Evolutionary conservation across 208 protist genomes (phyloP).

Genomic region (Herpetomonas tarakana): DNA sequence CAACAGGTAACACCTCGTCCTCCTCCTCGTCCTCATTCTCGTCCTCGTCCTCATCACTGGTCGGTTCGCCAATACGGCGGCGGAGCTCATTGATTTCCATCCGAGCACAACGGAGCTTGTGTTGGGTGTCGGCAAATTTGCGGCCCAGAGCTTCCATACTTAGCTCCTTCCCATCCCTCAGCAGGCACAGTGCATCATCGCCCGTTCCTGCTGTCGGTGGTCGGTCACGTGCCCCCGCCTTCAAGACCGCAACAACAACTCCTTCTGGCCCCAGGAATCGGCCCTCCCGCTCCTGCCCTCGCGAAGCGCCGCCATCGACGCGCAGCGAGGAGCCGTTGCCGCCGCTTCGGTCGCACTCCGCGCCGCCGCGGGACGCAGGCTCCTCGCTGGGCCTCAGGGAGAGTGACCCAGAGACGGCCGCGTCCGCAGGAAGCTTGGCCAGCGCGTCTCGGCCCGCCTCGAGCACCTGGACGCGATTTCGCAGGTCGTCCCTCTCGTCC

Average conservation of each 20-base stretch:
- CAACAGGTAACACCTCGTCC: conserved; percentile 2
- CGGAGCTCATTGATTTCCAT: neutral
- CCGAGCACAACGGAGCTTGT: neutral
- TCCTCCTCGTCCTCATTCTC: conserved; percentile 2
- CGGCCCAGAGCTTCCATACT: neutral
- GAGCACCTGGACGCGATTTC: neutral
- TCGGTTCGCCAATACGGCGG: neutral
- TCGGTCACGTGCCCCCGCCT: neutral
- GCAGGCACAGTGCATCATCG: neutral
- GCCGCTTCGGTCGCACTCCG: no score
- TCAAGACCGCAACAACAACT: neutral
- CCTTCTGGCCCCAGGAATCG: no score
- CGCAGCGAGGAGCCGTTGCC: no score
- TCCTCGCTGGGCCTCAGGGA: no score
- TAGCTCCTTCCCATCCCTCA: neutral
- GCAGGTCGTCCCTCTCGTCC: neutral
- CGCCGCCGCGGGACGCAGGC: no score
- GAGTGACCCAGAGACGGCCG: no score
- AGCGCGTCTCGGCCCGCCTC: neutral
- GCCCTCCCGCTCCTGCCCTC: neutral
- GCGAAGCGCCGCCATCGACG: neutral
- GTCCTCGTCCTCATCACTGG: neutral
- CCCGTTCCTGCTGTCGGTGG: neutral
- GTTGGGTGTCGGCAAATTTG: neutral
- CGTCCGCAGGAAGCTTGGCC: neutral